A percentile compares a stretch with the other conserved stretches of the same genome.
These are phyloP conservation scores for Cercospora sp. DNA, from an alignment of 2,329 filamentous ascomycete species.

Conservation along the genomic window DNA sequence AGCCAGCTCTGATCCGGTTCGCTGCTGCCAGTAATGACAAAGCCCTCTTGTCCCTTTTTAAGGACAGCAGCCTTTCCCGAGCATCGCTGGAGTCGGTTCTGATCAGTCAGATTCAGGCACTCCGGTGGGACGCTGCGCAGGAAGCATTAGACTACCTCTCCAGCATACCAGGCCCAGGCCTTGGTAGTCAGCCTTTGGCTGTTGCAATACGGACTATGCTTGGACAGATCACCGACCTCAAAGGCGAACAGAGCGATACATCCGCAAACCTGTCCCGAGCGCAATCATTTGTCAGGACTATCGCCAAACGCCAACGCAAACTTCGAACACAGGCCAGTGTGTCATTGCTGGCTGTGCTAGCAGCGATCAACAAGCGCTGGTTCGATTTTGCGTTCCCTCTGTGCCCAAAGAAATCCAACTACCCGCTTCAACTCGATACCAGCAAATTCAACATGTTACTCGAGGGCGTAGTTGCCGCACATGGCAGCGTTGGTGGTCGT, in stretches of 20 bases:
- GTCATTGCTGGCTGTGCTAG: slow-evolving; percentile 25
- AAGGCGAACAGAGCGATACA: background rate
- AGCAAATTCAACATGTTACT: slow-evolving; percentile 56
- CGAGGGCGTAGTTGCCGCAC: slow-evolving; percentile 53
- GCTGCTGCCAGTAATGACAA: slow-evolving; percentile 52
- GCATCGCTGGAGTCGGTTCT: slow-evolving; percentile 39
- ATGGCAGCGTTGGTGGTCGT: slow-evolving; percentile 51
- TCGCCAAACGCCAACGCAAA: background rate
- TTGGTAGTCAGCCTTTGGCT: slow-evolving; percentile 17
- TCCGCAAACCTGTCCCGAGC: slow-evolving; percentile 10
- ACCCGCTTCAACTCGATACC: slow-evolving; percentile 27
- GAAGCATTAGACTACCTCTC: slow-evolving; percentile 38
- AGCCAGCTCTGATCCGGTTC: slow-evolving; percentile 56
- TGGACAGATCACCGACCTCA: background rate
- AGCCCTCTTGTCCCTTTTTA: slow-evolving; percentile 34
- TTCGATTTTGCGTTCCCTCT: slow-evolving; percentile 19
- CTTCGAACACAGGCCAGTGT: background rate
- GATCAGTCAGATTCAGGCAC: slow-evolving; percentile 45
- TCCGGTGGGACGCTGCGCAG: slow-evolving; percentile 44
- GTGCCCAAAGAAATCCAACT: background rate
- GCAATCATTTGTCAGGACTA: slow-evolving; percentile 14
- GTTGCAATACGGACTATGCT: slow-evolving; percentile 19
- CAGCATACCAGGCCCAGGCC: slow-evolving; percentile 21
- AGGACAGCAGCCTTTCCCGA: slow-evolving; percentile 5
- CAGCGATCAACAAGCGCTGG: slow-evolving; percentile 23